Base-by-base conservation (phyloP, 2,329 filamentous ascomycete species). In the Nakataea oryzae region DNA sequence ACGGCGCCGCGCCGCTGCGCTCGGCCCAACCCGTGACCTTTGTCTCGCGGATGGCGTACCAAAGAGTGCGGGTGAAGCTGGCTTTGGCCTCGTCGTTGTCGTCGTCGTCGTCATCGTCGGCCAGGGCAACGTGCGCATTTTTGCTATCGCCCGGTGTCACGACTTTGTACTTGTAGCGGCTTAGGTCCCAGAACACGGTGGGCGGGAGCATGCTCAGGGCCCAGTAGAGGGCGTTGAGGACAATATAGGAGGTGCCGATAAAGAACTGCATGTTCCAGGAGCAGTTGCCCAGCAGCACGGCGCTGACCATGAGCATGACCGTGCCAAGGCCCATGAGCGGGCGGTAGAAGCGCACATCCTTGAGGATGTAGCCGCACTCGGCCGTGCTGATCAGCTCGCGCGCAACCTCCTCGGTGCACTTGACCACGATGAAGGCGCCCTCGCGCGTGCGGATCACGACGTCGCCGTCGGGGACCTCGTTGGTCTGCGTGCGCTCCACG, bases 221-320 rank as follows among this genome's bases (percentile, higher is more conserved):
- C 84, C 84, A 87, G 69, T 86, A 86, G 0, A 82, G 69, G 12
- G 79, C 81, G 64, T 87, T 88, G 59, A 87, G 75, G 4, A 81
- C 65, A 62, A 87, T 81, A 66, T 87, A 87, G 1, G 78, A 75
- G 2, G 72, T 75, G 8, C 82, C 83, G 63, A 86, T 82, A 13
- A 84, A 79, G 12, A 82, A 78, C 70, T 88, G 84, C 64, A 81
- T 80, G 57, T 78, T 76, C 77, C 83, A 86, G n/a, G 78, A 78
- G 70, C 83, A 85, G 68, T 87, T 87, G 1, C 84, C 84, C 41
- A 88, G 71, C 17, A 86, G 72, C 14, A 87, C 81, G 13, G 87
- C 82, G 1, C 80, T 78, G 3, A 82, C 69, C 85, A 87, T 87
- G 57, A 87, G 77, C 29, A 86, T 66, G 11, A 84, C 77, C 11